Conservation (phyloP, 345 rosid species). For the Citrus australasica region DNA sequence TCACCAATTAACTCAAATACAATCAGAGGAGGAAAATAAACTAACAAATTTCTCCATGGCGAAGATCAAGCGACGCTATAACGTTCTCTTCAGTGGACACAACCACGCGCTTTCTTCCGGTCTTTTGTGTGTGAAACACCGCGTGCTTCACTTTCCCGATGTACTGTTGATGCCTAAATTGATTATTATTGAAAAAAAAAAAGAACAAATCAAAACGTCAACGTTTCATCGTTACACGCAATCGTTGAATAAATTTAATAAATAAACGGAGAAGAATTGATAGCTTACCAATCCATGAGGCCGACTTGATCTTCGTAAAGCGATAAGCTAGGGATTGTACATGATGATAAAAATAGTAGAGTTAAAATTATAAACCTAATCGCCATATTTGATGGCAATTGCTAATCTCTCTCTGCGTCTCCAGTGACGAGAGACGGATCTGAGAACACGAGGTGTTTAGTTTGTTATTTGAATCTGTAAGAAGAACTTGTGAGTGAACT, state of each 20-base stretch:
- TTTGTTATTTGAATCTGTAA: too few species aligned
- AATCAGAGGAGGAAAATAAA: not conserved
- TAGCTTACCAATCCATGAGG: constrained; percentile 82
- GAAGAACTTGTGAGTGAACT: not conserved
- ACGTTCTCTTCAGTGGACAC: constrained; percentile 93
- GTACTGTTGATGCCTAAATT: constrained; percentile 73
- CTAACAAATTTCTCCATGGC: constrained; percentile 91
- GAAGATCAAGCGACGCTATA: constrained; percentile 94
- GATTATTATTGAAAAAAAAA: not conserved
- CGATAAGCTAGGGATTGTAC: constrained; percentile 37
- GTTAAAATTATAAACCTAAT: constrained; percentile 35
- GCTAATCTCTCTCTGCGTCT: not conserved
- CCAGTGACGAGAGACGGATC: constrained; percentile 23
- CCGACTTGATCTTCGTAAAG: constrained; percentile 97
- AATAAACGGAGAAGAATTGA: not conserved
- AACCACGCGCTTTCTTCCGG: constrained; percentile 90
- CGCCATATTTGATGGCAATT: constrained; percentile 51
- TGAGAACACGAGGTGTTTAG: constrained; percentile 13
- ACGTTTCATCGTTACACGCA: not conserved
- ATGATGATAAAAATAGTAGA: constrained; percentile 43
- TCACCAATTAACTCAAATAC: not conserved
- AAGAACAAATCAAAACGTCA: not conserved
- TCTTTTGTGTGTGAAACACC: constrained; percentile 90
- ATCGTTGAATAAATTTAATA: not conserved
- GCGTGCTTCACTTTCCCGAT: constrained; percentile 96